Evolutionary conservation across 2,329 filamentous ascomycete species (phyloP), one percentile per base, ranked within the genome.

Genomic region (Botrytis sinoallii): DNA sequence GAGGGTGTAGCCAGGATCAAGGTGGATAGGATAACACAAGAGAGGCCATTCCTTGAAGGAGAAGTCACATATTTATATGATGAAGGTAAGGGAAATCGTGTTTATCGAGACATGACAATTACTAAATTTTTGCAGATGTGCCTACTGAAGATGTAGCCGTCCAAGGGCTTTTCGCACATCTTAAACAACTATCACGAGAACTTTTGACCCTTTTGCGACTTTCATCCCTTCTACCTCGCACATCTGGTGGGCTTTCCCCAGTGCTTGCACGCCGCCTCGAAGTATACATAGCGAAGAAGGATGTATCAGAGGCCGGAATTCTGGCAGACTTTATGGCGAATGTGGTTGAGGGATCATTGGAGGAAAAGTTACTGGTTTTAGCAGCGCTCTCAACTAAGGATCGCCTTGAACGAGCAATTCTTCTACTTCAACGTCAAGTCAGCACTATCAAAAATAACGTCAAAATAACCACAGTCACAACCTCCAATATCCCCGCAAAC

Each of bases 251-350:
- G 6, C 84, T 98, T 25, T 95, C 94, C 5, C 95, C 95, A 0
- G 85, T 95, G n/a, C 87, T 98, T 70, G 94, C 94, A 0, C 90
- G 94, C 69, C 90, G 95, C 70, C 88, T 99, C 61, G 95, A 98
- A 80, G 84, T 95, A 71, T 96, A 94, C 82, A 97, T 99, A 76
- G 88, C 90, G 46, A 90, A 92, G 81, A 97, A 96, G 81, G 91
- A 94, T 74, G 82, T 96, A 69, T 86, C 89, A 60, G 94, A 98
- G 77, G 95, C 95, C 1, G 95, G 95, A 3, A 85, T 90, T 14
- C 86, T 99, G 16, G 95, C 96, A 10, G 96, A 99, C 82, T 98
- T 98, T 81, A 98, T 99, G 94, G 92, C 94, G 57, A 97, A 97
- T 81, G 88, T 98, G 38, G 89, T 97, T 4, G 94, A 97, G 76